Evolutionary conservation across 345 rosid species (phyloP).

Genomic region (Punica granatum): DNA sequence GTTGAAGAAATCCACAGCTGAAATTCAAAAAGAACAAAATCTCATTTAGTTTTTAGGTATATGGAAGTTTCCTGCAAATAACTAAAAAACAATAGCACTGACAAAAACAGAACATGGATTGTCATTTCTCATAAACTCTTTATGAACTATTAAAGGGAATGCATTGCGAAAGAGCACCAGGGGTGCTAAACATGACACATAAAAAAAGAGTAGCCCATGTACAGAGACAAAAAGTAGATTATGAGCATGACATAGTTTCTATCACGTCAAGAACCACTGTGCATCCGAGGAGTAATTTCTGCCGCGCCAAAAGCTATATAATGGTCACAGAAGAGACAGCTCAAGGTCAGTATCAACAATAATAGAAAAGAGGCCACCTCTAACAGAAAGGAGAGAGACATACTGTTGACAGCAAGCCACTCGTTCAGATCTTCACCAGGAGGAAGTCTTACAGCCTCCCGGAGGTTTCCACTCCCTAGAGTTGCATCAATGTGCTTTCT

Average conservation of each 20-base stretch:
- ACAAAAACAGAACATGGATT: background rate
- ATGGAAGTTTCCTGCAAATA: background rate
- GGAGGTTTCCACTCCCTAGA: constrained; percentile 90
- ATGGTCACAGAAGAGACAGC: too few relatives aligned
- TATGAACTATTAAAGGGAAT: background rate
- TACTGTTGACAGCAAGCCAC: constrained; percentile 99
- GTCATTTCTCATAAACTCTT: background rate
- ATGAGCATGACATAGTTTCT: background rate
- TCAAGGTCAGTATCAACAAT: background rate
- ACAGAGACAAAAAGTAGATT: background rate
- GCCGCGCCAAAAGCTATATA: too few relatives aligned
- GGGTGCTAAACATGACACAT: background rate
- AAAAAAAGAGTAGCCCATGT: background rate
- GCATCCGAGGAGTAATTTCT: background rate
- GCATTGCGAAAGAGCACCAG: background rate
- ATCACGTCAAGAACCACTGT: background rate
- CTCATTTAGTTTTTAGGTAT: constrained; percentile 14
- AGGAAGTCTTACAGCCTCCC: constrained; percentile 98
- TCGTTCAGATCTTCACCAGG: constrained; percentile 98
- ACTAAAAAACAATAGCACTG: background rate
- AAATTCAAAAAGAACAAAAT: constrained; percentile 22
- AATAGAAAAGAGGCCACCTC: background rate
- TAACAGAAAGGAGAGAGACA: constrained; percentile 9
- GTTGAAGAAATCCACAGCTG: constrained; percentile 99
- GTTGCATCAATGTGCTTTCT: constrained; percentile 97